Conservation (phyloP, 345 rosid genomes). For the Arabis alpina region DNA sequence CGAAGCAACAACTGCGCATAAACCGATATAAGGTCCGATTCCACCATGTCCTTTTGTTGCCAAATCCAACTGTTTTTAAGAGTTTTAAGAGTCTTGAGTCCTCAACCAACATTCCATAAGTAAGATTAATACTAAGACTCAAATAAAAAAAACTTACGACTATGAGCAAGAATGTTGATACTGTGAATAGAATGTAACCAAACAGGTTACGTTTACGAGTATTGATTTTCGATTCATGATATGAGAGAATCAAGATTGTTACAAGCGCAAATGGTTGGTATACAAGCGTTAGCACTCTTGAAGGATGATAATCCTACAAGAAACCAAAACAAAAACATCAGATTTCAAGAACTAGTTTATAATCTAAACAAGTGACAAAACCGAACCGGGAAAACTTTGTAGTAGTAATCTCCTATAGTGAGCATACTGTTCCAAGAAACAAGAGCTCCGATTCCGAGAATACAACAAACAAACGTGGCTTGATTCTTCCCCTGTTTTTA, state of each 20-base stretch:
- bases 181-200: constrained; percentile 67
- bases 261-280: constrained; percentile 83
- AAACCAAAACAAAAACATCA: constrained; percentile 13
- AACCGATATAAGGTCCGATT: constrained; percentile 65
- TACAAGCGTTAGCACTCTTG: constrained; percentile 84
- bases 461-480: constrained; percentile 68
- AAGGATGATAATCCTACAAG: constrained; percentile 83
- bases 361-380: neutral
- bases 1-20: constrained; percentile 64
- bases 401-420: constrained; percentile 83
- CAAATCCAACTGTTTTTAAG: constrained; percentile 62
- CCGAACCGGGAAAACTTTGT: constrained; percentile 60
- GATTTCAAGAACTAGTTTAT: neutral
- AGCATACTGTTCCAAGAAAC: constrained; percentile 87
- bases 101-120: neutral
- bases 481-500: constrained; percentile 61
- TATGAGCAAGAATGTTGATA: constrained; percentile 67
- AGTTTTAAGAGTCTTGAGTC: neutral
- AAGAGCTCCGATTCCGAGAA: constrained; percentile 82
- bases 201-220: constrained; percentile 70
- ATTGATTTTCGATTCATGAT: constrained; percentile 67
- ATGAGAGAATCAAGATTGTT: constrained; percentile 63
- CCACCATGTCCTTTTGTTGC: constrained; percentile 84
- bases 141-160: constrained; percentile 54
- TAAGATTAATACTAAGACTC: neutral